A percentile compares a stretch with the other conserved stretches of the same genome.
These are phyloP conservation scores for Ceratocystis colombiana DNA, from an alignment of 2,329 filamentous ascomycete species.

Conservation along the genomic window DNA sequence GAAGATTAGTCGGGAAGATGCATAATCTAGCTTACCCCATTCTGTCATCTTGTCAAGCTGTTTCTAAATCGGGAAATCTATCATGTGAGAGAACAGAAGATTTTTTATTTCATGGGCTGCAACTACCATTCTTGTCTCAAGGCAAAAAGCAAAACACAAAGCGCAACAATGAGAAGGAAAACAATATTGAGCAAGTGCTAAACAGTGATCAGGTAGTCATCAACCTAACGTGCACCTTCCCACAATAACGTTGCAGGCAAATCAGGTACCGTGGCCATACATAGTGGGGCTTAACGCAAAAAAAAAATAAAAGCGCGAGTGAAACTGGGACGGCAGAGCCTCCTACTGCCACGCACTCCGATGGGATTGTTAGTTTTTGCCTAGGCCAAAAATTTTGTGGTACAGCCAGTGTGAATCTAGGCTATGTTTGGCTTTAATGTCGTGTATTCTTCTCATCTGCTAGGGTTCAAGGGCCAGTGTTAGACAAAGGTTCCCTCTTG, in stretches of 20 bases:
- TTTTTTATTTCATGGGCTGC: neutral
- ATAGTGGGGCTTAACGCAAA: neutral
- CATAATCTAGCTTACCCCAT: neutral
- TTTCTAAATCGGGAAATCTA: neutral
- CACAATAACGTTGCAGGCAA: slow-evolving; percentile 11
- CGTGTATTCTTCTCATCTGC: neutral
- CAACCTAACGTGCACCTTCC: neutral
- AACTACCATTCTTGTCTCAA: neutral
- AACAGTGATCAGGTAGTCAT: neutral
- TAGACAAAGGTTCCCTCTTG: neutral
- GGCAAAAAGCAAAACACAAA: neutral
- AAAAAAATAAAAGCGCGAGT: neutral
- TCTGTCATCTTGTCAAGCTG: neutral
- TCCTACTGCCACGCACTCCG: too few relatives aligned
- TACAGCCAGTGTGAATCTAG: neutral
- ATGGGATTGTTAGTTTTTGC: too few relatives aligned
- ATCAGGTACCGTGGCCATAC: neutral
- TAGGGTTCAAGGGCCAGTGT: slow-evolving; percentile 1
- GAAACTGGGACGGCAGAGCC: too few relatives aligned
- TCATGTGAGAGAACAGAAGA: neutral
- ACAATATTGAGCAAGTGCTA: neutral
- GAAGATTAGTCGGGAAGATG: neutral
- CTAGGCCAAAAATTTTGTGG: neutral
- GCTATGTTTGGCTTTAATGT: too few relatives aligned
- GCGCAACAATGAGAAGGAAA: neutral